Percentiles rank a stretch among this genome's conserved stretches.
Conservation (phyloP, 1,284 basidiomycete species). For the Pascua sp. region DNA sequence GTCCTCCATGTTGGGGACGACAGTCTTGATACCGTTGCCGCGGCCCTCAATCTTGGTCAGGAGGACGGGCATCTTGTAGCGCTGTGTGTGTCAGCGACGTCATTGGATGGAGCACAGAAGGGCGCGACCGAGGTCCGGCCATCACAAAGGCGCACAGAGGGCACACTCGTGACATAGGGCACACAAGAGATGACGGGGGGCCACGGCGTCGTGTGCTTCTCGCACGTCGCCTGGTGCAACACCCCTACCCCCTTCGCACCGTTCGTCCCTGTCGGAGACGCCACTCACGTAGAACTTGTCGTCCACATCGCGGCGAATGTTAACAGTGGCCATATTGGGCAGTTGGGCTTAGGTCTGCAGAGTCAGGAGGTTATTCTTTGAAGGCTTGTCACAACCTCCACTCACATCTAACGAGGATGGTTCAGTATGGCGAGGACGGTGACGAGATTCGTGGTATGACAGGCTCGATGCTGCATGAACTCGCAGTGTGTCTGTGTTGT, state of each 20-base stretch:
- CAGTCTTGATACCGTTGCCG: constrained; percentile 99
- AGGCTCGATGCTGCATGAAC: constrained; percentile 25
- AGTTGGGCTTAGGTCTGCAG: constrained; percentile 14
- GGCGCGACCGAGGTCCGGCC: too few species aligned
- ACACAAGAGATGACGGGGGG: too few species aligned
- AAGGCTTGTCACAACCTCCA: background rate
- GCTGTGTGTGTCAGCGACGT: constrained; percentile 21
- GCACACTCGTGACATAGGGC: too few species aligned
- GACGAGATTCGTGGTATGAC: constrained; percentile 3
- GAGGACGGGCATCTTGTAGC: constrained; percentile 80
- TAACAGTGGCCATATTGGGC: constrained; percentile 80
- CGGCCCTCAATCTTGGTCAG: constrained; percentile 97
- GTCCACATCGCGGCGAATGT: constrained; percentile 98
- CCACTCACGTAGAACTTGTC: constrained; percentile 56
- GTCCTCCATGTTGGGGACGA: constrained; percentile 97
- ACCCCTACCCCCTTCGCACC: too few species aligned
- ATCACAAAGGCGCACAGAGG: background rate
- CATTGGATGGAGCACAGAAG: too few species aligned
- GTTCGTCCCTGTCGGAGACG: too few species aligned
- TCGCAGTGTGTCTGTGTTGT: constrained; percentile 13
- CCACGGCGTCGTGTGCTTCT: too few species aligned
- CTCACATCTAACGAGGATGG: constrained; percentile 19
- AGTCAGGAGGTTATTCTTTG: too few species aligned
- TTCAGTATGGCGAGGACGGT: constrained; percentile 10
- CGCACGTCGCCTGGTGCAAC: too few species aligned